Evolutionary conservation across 139 green algal species (phyloP).

Genomic region (Deuterostichococcus epilithicus): DNA sequence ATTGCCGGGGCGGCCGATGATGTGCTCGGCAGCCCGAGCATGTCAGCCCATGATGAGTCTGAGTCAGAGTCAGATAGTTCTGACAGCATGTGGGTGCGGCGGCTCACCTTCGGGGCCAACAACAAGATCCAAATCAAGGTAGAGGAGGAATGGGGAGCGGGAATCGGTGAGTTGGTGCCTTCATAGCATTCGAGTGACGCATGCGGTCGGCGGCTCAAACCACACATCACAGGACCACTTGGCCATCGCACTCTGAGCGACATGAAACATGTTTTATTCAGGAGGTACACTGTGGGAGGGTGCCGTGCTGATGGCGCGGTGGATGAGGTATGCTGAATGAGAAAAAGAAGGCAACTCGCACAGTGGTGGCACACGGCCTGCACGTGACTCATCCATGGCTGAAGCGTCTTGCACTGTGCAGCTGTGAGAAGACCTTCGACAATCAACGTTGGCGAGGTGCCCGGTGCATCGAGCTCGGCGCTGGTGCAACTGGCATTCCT

Average conservation of each 20-base stretch:
- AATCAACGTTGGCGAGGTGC: not conserved
- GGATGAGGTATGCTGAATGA: not conserved
- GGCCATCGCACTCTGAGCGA: not conserved
- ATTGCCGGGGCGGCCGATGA: too few species aligned
- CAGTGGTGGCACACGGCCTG: not conserved
- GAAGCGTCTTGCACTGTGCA: not conserved
- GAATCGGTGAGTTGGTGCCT: not conserved
- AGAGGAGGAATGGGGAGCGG: slow-evolving; percentile 9
- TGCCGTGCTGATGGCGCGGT: slow-evolving; percentile 11
- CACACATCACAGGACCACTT: not conserved
- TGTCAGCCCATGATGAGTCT: not conserved
- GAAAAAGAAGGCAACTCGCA: not conserved
- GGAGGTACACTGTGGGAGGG: slow-evolving; percentile 20
- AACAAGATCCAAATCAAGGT: not conserved
- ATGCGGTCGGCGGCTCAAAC: not conserved
- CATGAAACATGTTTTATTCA: not conserved
- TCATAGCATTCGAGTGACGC: too few species aligned
- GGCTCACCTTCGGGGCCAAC: not conserved
- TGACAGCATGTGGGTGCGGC: not conserved
- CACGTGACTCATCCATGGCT: not conserved
- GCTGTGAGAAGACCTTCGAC: not conserved
- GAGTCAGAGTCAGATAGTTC: not conserved
- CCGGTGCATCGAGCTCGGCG: slow-evolving; percentile 13
- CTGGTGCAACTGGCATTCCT: slow-evolving; percentile 13
- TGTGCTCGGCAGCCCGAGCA: too few species aligned